Base-by-base conservation (phyloP, 1,139 yeast genomes). In the Pichia sp. region DNA sequence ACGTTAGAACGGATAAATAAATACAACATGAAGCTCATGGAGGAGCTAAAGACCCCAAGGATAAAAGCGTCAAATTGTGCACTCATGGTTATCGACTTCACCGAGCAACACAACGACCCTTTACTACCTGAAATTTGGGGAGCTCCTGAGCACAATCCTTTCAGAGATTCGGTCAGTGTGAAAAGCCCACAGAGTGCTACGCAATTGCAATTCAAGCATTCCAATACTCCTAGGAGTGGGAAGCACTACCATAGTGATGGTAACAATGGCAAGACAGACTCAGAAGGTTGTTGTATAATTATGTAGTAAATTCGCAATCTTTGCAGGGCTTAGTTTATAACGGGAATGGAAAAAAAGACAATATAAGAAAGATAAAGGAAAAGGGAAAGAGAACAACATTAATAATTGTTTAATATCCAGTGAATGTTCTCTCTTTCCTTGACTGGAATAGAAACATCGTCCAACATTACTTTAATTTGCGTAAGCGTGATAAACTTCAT, bases 21-120 rank as follows among this genome's bases (percentile, higher is more conserved):
- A 62, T 74, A 85, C 50, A 85, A 85, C 65, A 67, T 70, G 11
- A 78, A 81, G 56, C 71, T 87, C 47, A 79, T 76, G 59, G 76
- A 76, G 41, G 80, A 84, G 51, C 69, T 87, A 47, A 67, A 76
- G 8, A 71, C 81, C 54, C 84, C 85, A 8, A 71, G 95, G 57
- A 80, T 85, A 8, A 81, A 85, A 42, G 87, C 90, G 4, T 84
- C 90, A 16, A 81, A 80, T 60, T 87, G 90, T 7, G 81, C 87
- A 45, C 70, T 78, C 31, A 62, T 67, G 66, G 71, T 79, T 32
- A 73, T 79, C 30, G 72, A 76, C 57, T 75, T 72, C 54, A 71
- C 76, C 13, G 73, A 76, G 54, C 74, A 71, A 30, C 75, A 77
- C 5, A 75, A 76, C 3, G 85, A 80, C 62, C 74, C 74, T 49